Evolutionary conservation across 2,329 filamentous ascomycete genomes (phyloP).

Genomic region (Botrytis squamosa): DNA sequence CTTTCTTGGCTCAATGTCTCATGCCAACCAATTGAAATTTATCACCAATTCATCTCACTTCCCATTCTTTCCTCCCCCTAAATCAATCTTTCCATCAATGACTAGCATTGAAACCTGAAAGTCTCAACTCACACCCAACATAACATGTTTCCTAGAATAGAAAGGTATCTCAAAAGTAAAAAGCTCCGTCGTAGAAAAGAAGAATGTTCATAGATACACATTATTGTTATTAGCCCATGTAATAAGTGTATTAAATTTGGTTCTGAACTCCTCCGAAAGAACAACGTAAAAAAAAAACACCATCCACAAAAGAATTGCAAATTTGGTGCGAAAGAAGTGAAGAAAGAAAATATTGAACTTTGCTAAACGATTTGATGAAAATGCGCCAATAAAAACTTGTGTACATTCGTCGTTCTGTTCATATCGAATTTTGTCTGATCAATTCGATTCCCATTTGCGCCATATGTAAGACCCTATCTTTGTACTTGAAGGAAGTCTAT

Average conservation of each 20-base stretch:
- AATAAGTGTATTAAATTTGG: conserved; percentile 12
- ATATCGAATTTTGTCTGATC: conserved; percentile 22
- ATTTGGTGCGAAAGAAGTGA: conserved; percentile 13
- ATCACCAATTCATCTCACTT: background rate
- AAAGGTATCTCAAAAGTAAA: conserved; percentile 15
- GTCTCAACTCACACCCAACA: background rate
- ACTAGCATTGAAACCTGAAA: conserved; percentile 17
- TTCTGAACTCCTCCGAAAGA: conserved; percentile 16
- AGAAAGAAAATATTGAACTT: conserved; percentile 14
- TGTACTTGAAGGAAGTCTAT: conserved; percentile 10
- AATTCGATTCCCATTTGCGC: conserved; percentile 14
- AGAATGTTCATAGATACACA: conserved; percentile 19
- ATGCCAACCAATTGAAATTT: background rate
- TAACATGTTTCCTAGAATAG: background rate
- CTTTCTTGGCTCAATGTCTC: background rate
- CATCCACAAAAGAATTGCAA: conserved; percentile 1
- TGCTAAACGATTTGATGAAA: conserved; percentile 5
- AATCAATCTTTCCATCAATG: background rate
- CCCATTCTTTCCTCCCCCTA: background rate
- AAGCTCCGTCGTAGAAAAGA: conserved; percentile 8
- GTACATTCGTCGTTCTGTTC: conserved; percentile 31
- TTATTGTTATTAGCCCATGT: conserved; percentile 21
- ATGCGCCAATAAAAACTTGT: conserved; percentile 21
- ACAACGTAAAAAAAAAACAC: conserved; percentile 18
- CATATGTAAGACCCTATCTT: conserved; percentile 22